A percentile compares a stretch with the other conserved stretches of the same genome.
Evolutionary conservation across 768 basidiomycete species (phyloP).

Genomic region (Kwoniella sp.): DNA sequence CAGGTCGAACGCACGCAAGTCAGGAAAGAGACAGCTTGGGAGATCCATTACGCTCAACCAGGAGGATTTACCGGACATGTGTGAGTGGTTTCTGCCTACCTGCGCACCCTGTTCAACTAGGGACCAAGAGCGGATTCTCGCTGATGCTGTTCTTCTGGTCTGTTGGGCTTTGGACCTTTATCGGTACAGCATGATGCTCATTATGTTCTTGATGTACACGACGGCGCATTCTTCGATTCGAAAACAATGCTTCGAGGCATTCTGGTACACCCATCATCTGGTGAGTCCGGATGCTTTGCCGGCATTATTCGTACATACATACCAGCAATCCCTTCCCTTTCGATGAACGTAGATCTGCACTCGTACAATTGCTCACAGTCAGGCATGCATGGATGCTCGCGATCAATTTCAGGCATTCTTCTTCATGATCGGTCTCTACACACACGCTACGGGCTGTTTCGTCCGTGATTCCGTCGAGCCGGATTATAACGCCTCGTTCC

Average conservation of each 20-base stretch:
- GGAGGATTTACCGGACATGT: slow-evolving; percentile 95
- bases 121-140: too few relatives aligned
- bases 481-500: slow-evolving; percentile 71
- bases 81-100: slow-evolving; percentile 35
- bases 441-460: slow-evolving; percentile 83
- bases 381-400: too few relatives aligned
- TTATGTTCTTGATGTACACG: slow-evolving; percentile 90
- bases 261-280: slow-evolving; percentile 91
- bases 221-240: slow-evolving; percentile 89
- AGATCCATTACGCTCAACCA: slow-evolving; percentile 84
- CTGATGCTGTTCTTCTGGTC: too few relatives aligned
- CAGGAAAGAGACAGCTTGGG: slow-evolving; percentile 71
- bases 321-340: too few relatives aligned
- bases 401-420: slow-evolving; percentile 26
- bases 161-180: too few relatives aligned
- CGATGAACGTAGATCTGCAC: too few relatives aligned
- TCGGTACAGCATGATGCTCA: slow-evolving; percentile 69
- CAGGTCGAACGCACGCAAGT: slow-evolving; percentile 61
- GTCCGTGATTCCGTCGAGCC: slow-evolving; percentile 81
- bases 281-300: slow-evolving; percentile 27
- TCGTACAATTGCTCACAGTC: too few relatives aligned
- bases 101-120: too few relatives aligned
- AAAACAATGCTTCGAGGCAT: slow-evolving; percentile 86
- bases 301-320: too few relatives aligned
- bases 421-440: slow-evolving; percentile 63